phyloP scores from a whole-genome alignment of 2,329 filamentous ascomycete genomes.

The Elsinoe fawcettii region DNA sequence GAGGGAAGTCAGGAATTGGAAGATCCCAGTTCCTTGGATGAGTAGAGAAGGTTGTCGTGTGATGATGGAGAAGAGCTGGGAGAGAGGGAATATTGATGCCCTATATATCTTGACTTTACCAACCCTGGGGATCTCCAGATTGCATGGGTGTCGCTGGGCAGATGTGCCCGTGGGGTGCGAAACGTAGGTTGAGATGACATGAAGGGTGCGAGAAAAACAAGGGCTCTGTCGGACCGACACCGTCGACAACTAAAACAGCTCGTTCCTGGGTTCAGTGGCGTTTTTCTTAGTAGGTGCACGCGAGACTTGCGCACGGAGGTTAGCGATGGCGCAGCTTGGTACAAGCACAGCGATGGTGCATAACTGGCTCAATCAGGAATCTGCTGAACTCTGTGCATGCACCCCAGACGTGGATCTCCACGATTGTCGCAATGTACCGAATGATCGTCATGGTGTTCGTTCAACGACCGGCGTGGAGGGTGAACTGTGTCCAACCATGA shows the following conservation, averaged over 20 bases:
- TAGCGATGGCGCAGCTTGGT: conserved; percentile 4
- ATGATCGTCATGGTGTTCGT: not conserved
- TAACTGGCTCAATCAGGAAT: conserved; percentile 5
- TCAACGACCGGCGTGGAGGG: not conserved
- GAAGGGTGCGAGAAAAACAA: conserved; percentile 1
- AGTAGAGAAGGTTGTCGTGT: conserved; percentile 5
- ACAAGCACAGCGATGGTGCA: not conserved
- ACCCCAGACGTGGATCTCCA: conserved; percentile 9
- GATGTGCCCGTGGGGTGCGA: conserved; percentile 8
- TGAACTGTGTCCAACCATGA: not conserved
- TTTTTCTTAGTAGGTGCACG: not conserved
- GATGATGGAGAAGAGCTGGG: conserved; percentile 1
- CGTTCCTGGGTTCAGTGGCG: conserved; percentile 5
- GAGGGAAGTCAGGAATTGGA: not conserved
- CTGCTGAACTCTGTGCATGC: conserved; percentile 11
- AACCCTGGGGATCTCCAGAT: conserved; percentile 7
- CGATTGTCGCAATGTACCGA: conserved; percentile 12
- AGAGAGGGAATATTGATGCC: not conserved
- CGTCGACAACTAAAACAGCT: not conserved
- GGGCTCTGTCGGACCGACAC: conserved; percentile 1
- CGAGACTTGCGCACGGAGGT: not conserved
- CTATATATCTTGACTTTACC: conserved; percentile 13
- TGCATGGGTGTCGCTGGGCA: not conserved
- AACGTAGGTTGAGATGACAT: not conserved
- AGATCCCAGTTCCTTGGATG: not conserved